Conservation (phyloP, 176 grass and related monocot genomes). For the Oryza longistaminata region DNA sequence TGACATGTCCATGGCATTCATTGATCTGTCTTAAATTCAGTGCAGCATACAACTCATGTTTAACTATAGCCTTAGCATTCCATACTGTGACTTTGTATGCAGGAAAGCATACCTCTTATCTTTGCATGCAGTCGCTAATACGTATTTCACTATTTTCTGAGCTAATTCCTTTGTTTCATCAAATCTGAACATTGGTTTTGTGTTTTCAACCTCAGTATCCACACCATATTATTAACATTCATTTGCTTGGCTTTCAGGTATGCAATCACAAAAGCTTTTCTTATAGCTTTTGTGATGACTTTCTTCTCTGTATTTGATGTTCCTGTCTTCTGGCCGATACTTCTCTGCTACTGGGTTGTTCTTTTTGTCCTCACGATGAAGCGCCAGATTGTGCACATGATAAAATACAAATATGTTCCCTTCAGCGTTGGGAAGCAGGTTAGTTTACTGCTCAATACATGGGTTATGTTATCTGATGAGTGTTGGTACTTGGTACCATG, state of each 20-base stretch:
- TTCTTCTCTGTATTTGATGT: constrained; percentile 98
- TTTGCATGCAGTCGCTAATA: neutral
- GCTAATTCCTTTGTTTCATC: neutral
- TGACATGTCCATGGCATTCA: neutral
- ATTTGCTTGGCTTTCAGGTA: constrained; percentile 62
- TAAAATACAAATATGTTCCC: constrained; percentile 89
- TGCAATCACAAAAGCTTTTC: constrained; percentile 92
- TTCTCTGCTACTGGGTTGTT: constrained; percentile 91
- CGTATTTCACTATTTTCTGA: neutral
- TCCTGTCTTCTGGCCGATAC: constrained; percentile 94
- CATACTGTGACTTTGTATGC: neutral
- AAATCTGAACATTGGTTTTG: neutral
- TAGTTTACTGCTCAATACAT: neutral
- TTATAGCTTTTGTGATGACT: constrained; percentile 87
- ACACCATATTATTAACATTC: neutral
- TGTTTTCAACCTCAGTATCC: neutral
- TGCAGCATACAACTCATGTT: neutral
- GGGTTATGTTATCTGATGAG: neutral
- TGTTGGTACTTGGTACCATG: neutral
- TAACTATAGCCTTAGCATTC: neutral
- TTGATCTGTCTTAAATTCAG: neutral
- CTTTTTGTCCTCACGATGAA: constrained; percentile 93
- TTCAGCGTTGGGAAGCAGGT: constrained; percentile 90
- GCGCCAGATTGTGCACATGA: constrained; percentile 92
- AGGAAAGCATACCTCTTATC: neutral